Base-by-base conservation (phyloP, 805 yeast species). In the Isabelozyma heimii region DNA sequence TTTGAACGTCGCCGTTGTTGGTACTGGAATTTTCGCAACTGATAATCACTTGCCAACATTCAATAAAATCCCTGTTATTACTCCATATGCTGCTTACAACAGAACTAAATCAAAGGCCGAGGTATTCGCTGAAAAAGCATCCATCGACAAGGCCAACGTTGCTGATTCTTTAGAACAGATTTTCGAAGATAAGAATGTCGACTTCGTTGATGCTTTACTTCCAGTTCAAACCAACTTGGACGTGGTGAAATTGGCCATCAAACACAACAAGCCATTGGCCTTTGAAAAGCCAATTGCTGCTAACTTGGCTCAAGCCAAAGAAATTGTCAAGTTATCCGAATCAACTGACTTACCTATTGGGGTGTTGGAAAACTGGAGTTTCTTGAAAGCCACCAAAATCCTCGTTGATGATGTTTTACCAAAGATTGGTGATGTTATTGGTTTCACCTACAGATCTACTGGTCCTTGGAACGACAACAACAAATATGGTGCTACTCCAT, bases 211-310 rank as follows among this genome's bases (percentile, higher is more conserved):
- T 63, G 95, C 90, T 2, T 75, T 91, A 52, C 78, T 92, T 46
- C 98, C 98, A n/a, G 96, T 85, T 1, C 92, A 90, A 65, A 79
- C 69, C 73, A 92, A 90, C 65, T 72, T 83, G 42, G 82, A 75
- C 38, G 84, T 84, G 2, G 85, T 91, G 33, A 76, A 82, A 59
- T 76, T 79, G 56, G 96, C 96, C 2, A 73, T 89, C 47, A 77
- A 80, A 44, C 79, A 87, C 57, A 81, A 83, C 45, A 92, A 91
- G 70, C 94, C 97, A 50, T 75, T 91, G 42, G 75, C 82, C 37
- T 68, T 92, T 60, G 98, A 92, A 66, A 92, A 92, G 71, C 98
- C 98, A 54, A 84, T 92, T 63, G 94, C 97, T 33, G 96, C 96
- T 38, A 84, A 80, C 51, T 66, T 92, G 59, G 80, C 75, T 9